Evolutionary conservation across 306 rosid species (phyloP).

Genomic region (Crataegus laevigata): DNA sequence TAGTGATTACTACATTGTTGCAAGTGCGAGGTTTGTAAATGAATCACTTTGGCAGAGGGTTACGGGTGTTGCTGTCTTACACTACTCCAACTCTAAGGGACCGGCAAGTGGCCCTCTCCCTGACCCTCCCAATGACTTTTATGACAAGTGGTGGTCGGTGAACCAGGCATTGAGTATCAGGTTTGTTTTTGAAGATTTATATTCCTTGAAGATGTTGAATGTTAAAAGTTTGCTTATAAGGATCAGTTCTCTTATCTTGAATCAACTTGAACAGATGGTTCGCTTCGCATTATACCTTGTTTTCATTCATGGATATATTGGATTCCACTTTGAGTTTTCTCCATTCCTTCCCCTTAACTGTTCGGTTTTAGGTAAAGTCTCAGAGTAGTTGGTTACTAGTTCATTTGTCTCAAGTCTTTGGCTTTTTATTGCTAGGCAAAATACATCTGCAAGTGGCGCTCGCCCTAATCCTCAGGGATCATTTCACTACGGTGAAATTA

Average conservation of each 20-base stretch:
- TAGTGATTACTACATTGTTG: slow-evolving; percentile 82
- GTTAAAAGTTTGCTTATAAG: not conserved
- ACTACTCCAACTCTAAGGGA: slow-evolving; percentile 73
- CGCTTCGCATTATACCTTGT: not conserved
- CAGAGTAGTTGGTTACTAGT: not conserved
- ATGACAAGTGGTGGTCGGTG: slow-evolving; percentile 49
- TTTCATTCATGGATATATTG: not conserved
- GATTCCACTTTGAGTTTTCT: not conserved
- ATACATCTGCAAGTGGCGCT: slow-evolving; percentile 85
- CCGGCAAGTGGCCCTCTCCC: slow-evolving; percentile 79
- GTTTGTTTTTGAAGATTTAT: slow-evolving; percentile 33
- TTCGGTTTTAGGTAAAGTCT: not conserved
- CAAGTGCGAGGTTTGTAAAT: slow-evolving; percentile 91
- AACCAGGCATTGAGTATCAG: slow-evolving; percentile 77
- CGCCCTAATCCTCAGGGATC: slow-evolving; percentile 97
- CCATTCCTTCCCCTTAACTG: not conserved
- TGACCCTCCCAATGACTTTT: slow-evolving; percentile 61
- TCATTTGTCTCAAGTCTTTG: slow-evolving; percentile 3
- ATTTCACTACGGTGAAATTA: slow-evolving; percentile 69
- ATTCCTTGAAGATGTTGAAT: not conserved
- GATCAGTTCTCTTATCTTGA: not conserved
- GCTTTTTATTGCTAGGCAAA: slow-evolving; percentile 45
- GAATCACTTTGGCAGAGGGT: slow-evolving; percentile 79
- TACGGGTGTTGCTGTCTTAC: slow-evolving; percentile 79
- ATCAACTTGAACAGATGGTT: not conserved